These are phyloP conservation scores for Fusarium sp. DNA, from an alignment of 2,329 filamentous ascomycete genomes.

Conservation along the genomic window DNA sequence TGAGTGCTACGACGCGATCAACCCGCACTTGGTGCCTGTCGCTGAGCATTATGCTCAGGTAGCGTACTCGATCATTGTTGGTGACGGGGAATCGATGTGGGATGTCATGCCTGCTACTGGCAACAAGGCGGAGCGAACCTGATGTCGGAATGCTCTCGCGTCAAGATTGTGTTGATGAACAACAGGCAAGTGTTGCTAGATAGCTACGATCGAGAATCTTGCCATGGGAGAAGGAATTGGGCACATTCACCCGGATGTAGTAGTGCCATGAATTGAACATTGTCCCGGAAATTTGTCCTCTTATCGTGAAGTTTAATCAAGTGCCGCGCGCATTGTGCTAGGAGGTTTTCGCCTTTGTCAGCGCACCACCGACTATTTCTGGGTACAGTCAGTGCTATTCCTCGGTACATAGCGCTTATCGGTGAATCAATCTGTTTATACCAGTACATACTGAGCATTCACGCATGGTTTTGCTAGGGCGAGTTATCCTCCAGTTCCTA, in stretches of 20 bases:
- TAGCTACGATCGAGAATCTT: neutral
- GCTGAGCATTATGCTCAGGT: neutral
- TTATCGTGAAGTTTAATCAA: neutral
- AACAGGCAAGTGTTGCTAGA: neutral
- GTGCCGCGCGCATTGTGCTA: neutral
- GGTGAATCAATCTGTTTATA: neutral
- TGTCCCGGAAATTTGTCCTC: neutral
- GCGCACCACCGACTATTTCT: neutral
- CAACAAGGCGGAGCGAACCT: neutral
- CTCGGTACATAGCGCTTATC: neutral
- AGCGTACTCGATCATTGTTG: neutral
- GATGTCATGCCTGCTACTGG: neutral
- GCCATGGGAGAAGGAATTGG: neutral
- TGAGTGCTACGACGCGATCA: neutral
- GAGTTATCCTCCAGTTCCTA: neutral
- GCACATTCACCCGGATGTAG: neutral
- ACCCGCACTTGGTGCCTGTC: neutral
- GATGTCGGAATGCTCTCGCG: neutral
- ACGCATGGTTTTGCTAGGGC: neutral
- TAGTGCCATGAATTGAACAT: neutral
- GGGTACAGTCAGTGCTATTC: neutral
- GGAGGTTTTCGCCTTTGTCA: neutral
- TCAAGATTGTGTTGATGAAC: neutral
- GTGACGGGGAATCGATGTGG: neutral
- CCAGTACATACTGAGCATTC: neutral